Conservation (phyloP, 495 filamentous ascomycete genomes). For the Aspergillus baeticus region DNA sequence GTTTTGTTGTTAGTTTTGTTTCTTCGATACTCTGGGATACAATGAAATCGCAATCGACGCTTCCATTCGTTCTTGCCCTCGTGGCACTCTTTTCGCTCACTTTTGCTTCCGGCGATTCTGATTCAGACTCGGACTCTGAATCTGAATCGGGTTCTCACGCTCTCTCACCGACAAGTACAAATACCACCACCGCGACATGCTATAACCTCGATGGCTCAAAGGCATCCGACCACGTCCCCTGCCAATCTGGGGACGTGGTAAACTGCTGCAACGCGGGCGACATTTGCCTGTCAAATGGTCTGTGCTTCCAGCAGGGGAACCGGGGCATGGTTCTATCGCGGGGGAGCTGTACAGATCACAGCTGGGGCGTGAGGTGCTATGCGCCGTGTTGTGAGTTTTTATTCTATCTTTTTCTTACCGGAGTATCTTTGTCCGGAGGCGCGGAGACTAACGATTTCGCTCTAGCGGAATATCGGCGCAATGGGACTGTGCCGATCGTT, state of each 20-base stretch:
- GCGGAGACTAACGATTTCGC: too few species aligned
- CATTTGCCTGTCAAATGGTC: slow-evolving; percentile 13
- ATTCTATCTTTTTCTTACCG: too few species aligned
- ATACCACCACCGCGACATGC: not conserved
- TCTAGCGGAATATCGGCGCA: not conserved
- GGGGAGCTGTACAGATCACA: slow-evolving; percentile 3
- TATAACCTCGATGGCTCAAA: slow-evolving; percentile 10
- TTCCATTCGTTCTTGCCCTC: not conserved
- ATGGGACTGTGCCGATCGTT: not conserved
- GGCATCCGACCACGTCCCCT: slow-evolving; percentile 11
- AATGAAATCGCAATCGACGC: too few species aligned
- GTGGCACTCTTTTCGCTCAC: not conserved
- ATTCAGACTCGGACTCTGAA: too few species aligned
- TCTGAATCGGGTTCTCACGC: not conserved
- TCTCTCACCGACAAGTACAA: not conserved
- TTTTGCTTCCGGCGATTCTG: not conserved
- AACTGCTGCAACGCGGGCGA: slow-evolving; percentile 15
- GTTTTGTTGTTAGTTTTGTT: too few species aligned
- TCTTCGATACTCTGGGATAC: too few species aligned
- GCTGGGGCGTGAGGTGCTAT: slow-evolving; percentile 3
- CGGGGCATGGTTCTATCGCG: slow-evolving; percentile 2
- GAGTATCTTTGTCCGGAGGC: too few species aligned
- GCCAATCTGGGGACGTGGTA: not conserved
- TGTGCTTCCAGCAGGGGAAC: slow-evolving; percentile 11
- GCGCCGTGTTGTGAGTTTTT: slow-evolving; percentile 11